A percentile compares a stretch with the other conserved stretches of the same genome.
These are phyloP conservation scores for Punica granatum DNA, from an alignment of 345 rosid genomes.

Conservation along the genomic window DNA sequence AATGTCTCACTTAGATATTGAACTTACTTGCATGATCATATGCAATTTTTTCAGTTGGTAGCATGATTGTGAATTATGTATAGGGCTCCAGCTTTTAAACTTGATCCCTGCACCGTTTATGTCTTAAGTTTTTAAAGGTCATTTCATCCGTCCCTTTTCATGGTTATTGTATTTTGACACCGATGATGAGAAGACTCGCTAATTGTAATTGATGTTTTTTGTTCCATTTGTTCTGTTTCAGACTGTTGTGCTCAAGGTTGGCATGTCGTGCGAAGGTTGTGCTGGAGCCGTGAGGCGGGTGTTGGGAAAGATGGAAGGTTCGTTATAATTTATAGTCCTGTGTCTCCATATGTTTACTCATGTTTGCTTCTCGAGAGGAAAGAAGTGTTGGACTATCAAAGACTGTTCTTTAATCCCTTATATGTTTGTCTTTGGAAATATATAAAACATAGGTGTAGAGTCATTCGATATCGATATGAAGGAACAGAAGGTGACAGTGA, in stretches of 20 bases:
- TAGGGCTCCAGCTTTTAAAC: background rate
- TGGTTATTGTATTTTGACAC: background rate
- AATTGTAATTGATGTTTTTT: background rate
- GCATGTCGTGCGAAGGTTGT: slow-evolving; percentile 77
- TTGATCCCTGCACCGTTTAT: background rate
- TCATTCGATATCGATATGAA: slow-evolving; percentile 64
- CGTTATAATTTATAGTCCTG: background rate
- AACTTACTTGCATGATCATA: too few species aligned
- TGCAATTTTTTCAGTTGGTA: background rate
- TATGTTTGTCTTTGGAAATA: background rate
- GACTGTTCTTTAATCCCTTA: background rate
- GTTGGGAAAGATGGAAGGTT: slow-evolving; percentile 80
- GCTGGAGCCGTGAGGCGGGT: slow-evolving; percentile 79
- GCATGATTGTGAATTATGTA: background rate
- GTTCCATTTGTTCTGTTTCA: slow-evolving; percentile 2
- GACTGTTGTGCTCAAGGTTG: slow-evolving; percentile 76
- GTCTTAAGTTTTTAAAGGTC: too few species aligned
- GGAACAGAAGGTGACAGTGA: slow-evolving; percentile 81
- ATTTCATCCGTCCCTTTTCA: too few species aligned
- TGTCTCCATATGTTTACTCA: background rate
- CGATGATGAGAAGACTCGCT: background rate
- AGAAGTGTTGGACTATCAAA: background rate
- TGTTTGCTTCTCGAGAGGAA: background rate
- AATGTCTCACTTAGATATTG: too few species aligned
- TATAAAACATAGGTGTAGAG: slow-evolving; percentile 55